Conservation (phyloP, 257 asterid genomes). For the Solanum piurae region DNA sequence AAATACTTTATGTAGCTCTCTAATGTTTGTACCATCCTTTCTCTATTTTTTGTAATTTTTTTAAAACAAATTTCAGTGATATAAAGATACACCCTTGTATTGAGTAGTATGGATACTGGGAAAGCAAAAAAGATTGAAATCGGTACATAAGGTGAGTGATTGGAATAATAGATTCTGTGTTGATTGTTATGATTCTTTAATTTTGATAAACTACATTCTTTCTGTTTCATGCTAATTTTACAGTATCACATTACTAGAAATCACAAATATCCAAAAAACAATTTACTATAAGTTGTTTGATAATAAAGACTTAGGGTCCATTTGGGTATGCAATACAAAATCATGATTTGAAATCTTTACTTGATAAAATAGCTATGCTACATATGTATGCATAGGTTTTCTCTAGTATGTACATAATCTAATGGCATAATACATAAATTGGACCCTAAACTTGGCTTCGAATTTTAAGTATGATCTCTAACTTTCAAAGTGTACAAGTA, state of each 20-base stretch:
- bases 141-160: not conserved
- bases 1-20: not conserved
- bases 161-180: not conserved
- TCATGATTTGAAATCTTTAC: not conserved
- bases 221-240: not conserved
- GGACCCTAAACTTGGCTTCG: too few species aligned
- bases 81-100: not conserved
- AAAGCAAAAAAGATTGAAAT: not conserved
- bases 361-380: not conserved
- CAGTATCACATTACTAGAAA: not conserved
- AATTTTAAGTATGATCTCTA: too few species aligned
- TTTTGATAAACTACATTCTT: not conserved
- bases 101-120: not conserved
- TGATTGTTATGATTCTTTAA: not conserved
- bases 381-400: not conserved
- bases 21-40: not conserved
- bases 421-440: too few species aligned
- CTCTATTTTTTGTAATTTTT: not conserved
- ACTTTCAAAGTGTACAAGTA: too few species aligned
- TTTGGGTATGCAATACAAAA: too few species aligned
- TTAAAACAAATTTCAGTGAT: not conserved
- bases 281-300: not conserved
- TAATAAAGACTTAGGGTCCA: too few species aligned
- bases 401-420: not conserved
- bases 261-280: not conserved